A percentile compares a stretch with the other conserved stretches of the same genome.
Evolutionary conservation across 768 basidiomycete genomes (phyloP).

Genomic region (Cystofilobasidium bisporidii): DNA sequence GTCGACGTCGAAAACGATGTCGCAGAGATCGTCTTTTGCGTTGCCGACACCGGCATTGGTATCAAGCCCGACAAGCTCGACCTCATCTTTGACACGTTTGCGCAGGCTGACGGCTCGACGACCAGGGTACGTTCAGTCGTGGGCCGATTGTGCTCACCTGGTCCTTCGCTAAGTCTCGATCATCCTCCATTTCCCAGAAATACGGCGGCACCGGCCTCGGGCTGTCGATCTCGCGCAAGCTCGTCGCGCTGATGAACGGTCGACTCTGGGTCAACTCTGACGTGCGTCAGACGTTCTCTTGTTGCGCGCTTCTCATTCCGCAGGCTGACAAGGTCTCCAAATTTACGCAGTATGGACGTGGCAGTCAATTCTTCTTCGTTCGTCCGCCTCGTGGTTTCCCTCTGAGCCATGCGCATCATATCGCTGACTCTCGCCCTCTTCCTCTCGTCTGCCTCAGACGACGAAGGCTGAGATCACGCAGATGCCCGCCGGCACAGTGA

Average conservation of each 20-base stretch:
- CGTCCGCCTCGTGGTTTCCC: constrained; percentile 51
- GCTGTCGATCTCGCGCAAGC: constrained; percentile 90
- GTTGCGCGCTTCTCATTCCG: too few species aligned
- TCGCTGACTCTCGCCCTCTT: constrained; percentile 40
- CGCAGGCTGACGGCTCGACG: constrained; percentile 92
- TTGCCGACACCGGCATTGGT: constrained; percentile 94
- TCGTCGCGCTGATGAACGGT: constrained; percentile 94
- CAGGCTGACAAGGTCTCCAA: too few species aligned
- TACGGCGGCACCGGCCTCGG: constrained; percentile 96
- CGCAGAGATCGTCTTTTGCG: constrained; percentile 91
- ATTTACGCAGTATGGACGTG: constrained; percentile 69
- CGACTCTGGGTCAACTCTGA: constrained; percentile 99
- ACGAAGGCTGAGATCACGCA: constrained; percentile 34
- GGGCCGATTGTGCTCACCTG: background rate
- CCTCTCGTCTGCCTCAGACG: background rate
- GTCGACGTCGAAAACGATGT: constrained; percentile 62
- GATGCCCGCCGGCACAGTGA: constrained; percentile 32
- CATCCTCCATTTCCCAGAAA: constrained; percentile 49
- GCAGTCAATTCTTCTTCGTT: constrained; percentile 50
- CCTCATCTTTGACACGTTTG: constrained; percentile 97
- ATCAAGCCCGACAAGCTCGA: constrained; percentile 98
- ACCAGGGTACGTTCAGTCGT: constrained; percentile 63
- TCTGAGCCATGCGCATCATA: constrained; percentile 63
- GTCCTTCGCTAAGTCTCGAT: constrained; percentile 26
- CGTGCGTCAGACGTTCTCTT: constrained; percentile 2